Evolutionary conservation across 148 eudicot genomes (phyloP).

Genomic region (Chenopodium suecicum): DNA sequence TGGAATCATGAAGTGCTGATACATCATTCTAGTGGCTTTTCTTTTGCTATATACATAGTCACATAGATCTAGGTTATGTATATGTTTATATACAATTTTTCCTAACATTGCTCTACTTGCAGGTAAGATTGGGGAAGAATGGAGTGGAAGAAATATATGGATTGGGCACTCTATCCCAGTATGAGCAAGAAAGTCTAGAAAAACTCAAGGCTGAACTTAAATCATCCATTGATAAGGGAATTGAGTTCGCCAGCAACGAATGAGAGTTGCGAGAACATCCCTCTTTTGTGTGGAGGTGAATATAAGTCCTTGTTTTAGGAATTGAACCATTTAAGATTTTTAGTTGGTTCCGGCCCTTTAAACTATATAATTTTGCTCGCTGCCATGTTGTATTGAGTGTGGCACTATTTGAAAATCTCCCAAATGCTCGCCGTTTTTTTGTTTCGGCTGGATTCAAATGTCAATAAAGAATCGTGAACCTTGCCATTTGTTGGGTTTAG

Average conservation of each 20-base stretch:
- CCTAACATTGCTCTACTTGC: conserved; percentile 18
- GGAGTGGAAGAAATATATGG: conserved; percentile 88
- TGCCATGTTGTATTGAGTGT: background rate
- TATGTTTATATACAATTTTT: background rate
- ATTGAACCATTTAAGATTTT: background rate
- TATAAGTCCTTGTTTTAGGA: conserved; percentile 1
- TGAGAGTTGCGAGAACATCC: conserved; percentile 7
- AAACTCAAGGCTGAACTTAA: conserved; percentile 63
- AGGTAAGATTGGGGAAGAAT: conserved; percentile 92
- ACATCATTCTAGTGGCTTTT: too few species aligned
- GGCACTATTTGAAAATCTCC: background rate
- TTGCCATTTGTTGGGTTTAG: background rate
- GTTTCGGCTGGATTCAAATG: conserved; percentile 16
- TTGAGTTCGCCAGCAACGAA: conserved; percentile 55
- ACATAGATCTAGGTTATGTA: background rate
- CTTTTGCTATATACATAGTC: background rate
- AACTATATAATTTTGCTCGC: conserved; percentile 25
- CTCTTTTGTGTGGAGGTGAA: conserved; percentile 1
- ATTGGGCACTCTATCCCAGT: conserved; percentile 66
- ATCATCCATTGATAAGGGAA: conserved; percentile 79
- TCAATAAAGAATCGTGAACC: conserved; percentile 18
- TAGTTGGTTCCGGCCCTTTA: background rate
- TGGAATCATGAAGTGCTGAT: too few species aligned
- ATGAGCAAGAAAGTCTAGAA: conserved; percentile 64
- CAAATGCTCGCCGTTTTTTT: conserved; percentile 13